Conservation (phyloP, 1,139 yeast genomes). For the Sugiyamaella neomexicana region DNA sequence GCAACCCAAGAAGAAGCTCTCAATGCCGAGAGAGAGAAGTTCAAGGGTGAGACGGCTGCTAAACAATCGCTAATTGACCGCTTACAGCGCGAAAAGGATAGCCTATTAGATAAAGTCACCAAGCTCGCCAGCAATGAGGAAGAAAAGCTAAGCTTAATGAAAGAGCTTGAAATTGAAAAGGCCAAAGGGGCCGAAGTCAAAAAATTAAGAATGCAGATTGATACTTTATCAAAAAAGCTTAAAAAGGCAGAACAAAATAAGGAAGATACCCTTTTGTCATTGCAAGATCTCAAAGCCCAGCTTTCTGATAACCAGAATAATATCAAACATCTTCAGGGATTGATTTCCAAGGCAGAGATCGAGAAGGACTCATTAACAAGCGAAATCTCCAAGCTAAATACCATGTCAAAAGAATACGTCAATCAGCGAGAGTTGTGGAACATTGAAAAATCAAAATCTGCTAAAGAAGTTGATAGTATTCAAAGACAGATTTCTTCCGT, state of each 20-base stretch:
- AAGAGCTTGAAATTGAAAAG: conserved; percentile 31
- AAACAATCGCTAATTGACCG: conserved; percentile 31
- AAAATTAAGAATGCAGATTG: conserved; percentile 33
- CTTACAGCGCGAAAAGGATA: conserved; percentile 28
- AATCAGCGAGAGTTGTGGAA: conserved; percentile 28
- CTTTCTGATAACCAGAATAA: conserved; percentile 30
- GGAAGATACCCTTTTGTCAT: conserved; percentile 27
- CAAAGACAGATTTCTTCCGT: conserved; percentile 28
- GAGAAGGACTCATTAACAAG: conserved; percentile 46
- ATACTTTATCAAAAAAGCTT: conserved; percentile 44
- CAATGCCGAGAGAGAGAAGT: conserved; percentile 28
- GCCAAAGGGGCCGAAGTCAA: conserved; percentile 28
- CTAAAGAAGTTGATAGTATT: conserved; percentile 30
- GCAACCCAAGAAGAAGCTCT: conserved; percentile 34
- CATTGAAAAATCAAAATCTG: conserved; percentile 34
- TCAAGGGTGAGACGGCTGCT: conserved; percentile 32
- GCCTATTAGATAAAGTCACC: conserved; percentile 22
- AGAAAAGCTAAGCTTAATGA: conserved; percentile 28
- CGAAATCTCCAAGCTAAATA: conserved; percentile 29
- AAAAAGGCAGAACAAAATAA: conserved; percentile 37
- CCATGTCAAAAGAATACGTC: conserved; percentile 28
- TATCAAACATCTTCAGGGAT: conserved; percentile 28
- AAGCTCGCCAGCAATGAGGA: conserved; percentile 25
- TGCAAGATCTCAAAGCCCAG: conserved; percentile 25
- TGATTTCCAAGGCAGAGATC: conserved; percentile 37